Evolutionary conservation across 495 filamentous ascomycete species (phyloP).

Genomic region (Daldinia loculata): DNA sequence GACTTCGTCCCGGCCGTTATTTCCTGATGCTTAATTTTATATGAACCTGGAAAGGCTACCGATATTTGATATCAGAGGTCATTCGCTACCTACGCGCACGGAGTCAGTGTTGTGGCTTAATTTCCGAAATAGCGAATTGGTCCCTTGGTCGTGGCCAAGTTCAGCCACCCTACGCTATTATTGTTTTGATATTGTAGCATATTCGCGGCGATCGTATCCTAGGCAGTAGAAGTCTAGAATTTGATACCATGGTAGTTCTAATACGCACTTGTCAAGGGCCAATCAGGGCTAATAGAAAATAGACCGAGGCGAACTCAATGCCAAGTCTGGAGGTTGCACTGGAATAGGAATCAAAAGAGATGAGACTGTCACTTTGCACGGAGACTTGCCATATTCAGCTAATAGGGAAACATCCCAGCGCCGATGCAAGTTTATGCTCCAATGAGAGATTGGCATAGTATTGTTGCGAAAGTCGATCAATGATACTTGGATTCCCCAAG

Average conservation of each 20-base stretch:
- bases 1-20: background rate
- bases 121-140: slow-evolving; percentile 10
- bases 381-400: slow-evolving; percentile 14
- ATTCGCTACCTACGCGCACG: background rate
- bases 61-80: background rate
- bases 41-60: background rate
- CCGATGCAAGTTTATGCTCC: slow-evolving; percentile 3
- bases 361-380: slow-evolving; percentile 20
- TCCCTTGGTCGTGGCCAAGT: background rate
- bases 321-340: slow-evolving; percentile 29
- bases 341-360: slow-evolving; percentile 5
- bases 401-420: slow-evolving; percentile 11
- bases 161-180: slow-evolving; percentile 1
- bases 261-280: slow-evolving; percentile 1
- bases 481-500: slow-evolving; percentile 3
- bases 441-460: slow-evolving; percentile 26
- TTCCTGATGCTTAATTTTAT: slow-evolving; percentile 6
- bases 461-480: slow-evolving; percentile 23
- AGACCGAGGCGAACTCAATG: slow-evolving; percentile 15
- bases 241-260: slow-evolving; percentile 2
- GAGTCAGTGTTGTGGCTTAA: slow-evolving; percentile 5
- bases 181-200: background rate
- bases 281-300: slow-evolving; percentile 13
- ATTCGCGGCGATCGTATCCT: no score
- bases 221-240: background rate